phyloP scores from a whole-genome alignment of 1,284 basidiomycete genomes.

The Apiotrichum veenhuisii region DNA sequence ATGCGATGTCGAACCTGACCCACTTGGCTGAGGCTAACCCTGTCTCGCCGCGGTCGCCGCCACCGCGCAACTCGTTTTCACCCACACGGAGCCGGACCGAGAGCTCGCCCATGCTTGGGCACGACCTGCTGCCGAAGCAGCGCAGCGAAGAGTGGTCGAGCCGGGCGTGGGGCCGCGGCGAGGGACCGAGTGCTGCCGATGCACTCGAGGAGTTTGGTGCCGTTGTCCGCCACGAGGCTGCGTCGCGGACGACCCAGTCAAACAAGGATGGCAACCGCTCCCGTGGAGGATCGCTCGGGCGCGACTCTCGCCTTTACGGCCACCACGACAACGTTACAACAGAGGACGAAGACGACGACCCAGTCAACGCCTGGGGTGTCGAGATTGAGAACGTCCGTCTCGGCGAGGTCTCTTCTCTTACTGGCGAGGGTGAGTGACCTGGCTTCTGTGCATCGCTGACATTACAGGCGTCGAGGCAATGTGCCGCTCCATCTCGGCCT shows the following conservation, averaged over 20 bases:
- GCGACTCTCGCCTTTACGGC: conserved; percentile 34
- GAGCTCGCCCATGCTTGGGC: conserved; percentile 13
- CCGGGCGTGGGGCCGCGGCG: conserved; percentile 38
- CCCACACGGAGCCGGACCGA: conserved; percentile 21
- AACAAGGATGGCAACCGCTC: conserved; percentile 13
- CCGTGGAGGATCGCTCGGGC: conserved; percentile 38
- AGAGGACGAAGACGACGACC: conserved; percentile 16
- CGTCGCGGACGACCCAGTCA: neutral
- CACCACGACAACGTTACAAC: neutral
- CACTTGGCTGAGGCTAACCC: conserved; percentile 34
- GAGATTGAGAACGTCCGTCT: conserved; percentile 41
- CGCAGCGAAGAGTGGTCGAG: conserved; percentile 41
- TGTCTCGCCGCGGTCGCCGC: conserved; percentile 4
- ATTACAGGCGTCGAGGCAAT: conserved; percentile 43
- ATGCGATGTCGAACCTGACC: conserved; percentile 32
- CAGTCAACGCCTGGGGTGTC: conserved; percentile 32
- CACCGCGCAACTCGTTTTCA: conserved; percentile 2
- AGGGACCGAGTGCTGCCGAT: conserved; percentile 39
- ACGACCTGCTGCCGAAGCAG: conserved; percentile 10
- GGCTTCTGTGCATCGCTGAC: neutral
- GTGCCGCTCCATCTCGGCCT: conserved; percentile 40
- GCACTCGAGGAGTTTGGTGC: conserved; percentile 43
- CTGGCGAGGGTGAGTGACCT: conserved; percentile 39
- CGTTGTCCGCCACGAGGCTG: conserved; percentile 27
- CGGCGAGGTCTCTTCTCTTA: conserved; percentile 43